Base-by-base conservation (phyloP, 495 filamentous ascomycete species). In the Podospora appendiculata region DNA sequence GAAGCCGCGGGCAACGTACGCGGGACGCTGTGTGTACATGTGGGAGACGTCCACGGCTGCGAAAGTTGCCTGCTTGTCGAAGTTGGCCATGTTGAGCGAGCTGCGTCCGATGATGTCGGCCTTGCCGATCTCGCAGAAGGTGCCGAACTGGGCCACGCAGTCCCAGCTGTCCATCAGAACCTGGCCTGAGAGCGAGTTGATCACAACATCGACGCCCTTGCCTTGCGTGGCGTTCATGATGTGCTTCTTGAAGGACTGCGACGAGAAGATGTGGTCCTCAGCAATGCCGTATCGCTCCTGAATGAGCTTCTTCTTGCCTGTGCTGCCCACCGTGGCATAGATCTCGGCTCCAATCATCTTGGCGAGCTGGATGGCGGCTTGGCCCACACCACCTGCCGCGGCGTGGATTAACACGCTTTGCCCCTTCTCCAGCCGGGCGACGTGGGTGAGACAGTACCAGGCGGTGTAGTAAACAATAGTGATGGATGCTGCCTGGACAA, bases 361-460 rank as follows among this genome's bases (percentile, higher is more conserved):
- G 1, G 75, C 73, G 2, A 82, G 49, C 38, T 68, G 60, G 39
- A 84, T 77, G 0, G 78, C 69, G 33, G 75, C 77, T 54, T 81
- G 78, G 33, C 79, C 81, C 10, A 57, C 6, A 11, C 66, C 72
- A 42, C 77, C 75, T 3, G 77, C 62, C 25, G 72, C 81, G 1
- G 67, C 68, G 52, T 83, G 77, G 34, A 83, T 79, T 32, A 85
- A 63, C 6, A 83, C 66, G 6, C 64, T 72, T 52, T 84, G 76
- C 6, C 61, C 74, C 19, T 65, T 57, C 51, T 62, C 40, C 17
- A 75, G 54, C 32, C 64, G 57, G 8, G 68, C 72, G 16, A 49
- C 32, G 14, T 58, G 25, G 34, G 61, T 18, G 3, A 76, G 47
- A 1, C 72, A 66, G 61, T 62, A 50, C 63, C 62, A 55, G 58